Evolutionary conservation across 2,329 filamentous ascomycete species (phyloP).

Genomic region (Stachybotrys chlorohalonatus): DNA sequence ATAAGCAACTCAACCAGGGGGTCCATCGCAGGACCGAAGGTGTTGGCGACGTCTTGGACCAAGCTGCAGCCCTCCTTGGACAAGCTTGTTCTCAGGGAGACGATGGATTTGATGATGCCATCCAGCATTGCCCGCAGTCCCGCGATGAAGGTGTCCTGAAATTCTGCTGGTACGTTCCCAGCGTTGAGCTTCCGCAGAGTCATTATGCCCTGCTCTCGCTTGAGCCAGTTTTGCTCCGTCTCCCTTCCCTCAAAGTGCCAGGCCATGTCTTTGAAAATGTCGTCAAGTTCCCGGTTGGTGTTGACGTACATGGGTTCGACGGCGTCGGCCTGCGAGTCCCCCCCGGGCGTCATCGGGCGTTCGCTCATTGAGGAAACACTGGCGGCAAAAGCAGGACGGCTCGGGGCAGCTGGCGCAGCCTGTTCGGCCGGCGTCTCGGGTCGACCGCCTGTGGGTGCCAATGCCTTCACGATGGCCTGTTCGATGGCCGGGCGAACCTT

Average conservation of each 20-base stretch:
- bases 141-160: slow-evolving; percentile 58
- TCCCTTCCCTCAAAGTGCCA: slow-evolving; percentile 79
- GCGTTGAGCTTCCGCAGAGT: slow-evolving; percentile 71
- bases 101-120: slow-evolving; percentile 78
- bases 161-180: slow-evolving; percentile 76
- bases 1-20: slow-evolving; percentile 84
- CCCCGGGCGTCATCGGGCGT: slow-evolving; percentile 50
- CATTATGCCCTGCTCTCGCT: slow-evolving; percentile 70
- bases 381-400: slow-evolving; percentile 33
- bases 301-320: slow-evolving; percentile 79
- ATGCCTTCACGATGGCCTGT: slow-evolving; percentile 66
- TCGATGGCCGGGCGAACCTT: slow-evolving; percentile 84
- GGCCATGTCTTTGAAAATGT: slow-evolving; percentile 74
- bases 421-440: slow-evolving; percentile 31
- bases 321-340: slow-evolving; percentile 55
- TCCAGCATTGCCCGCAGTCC: slow-evolving; percentile 70
- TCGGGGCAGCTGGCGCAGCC: slow-evolving; percentile 27
- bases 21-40: slow-evolving; percentile 71
- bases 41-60: slow-evolving; percentile 74
- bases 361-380: slow-evolving; percentile 43
- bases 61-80: slow-evolving; percentile 78
- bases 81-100: slow-evolving; percentile 79
- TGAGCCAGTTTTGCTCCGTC: slow-evolving; percentile 83
- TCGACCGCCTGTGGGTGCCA: slow-evolving; percentile 44
- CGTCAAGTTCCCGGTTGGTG: slow-evolving; percentile 79